Base-by-base conservation (phyloP, 768 basidiomycete genomes). In the Psilocybe sp. region DNA sequence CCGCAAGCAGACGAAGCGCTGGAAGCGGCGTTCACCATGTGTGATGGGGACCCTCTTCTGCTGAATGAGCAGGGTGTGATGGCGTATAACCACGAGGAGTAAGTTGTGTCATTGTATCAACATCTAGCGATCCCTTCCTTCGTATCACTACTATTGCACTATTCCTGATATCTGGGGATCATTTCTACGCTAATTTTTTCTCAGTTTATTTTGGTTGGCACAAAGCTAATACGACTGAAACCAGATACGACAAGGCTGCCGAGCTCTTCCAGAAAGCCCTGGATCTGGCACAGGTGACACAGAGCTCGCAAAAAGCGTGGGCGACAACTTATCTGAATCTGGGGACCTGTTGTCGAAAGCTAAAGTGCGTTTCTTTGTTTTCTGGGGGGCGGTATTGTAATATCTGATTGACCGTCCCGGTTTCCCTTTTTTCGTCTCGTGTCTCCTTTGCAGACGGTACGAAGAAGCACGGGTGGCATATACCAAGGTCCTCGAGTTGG, bases 41-140 rank as follows among this genome's bases (percentile, higher is more conserved):
- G 94, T 62, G 80, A 87, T 53, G 83, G 81, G 8, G 97, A 99
- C 61, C 95, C 97, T 34, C 71, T 98, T 48, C 73, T 98, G 40
- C 75, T 87, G 48, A 98, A 98, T 62, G 97, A 99, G 69, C 74
- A 89, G 18, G 97, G 94, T 3, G 93, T 98, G 0, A 88, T 97
- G 79, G 87, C 88, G 3, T 97, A 85, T 67, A 89, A 90, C 60
- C 88, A 84, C 51, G 85, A 84, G 68, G 73, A 89, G 92, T 95
- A 60, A 64, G 85, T 61, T 19, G 31, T 35, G 20, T 46, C 33
- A 47, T 40, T 48, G 15, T 19, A 28, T 28, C 11, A 28, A 9
- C 3, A 16, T 19, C 7, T 19, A 11, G 4, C 8, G 14, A 11
- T 9, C 18, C 13, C 19, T 12, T 40, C 23, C 7, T 7, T 28